Base-by-base conservation (phyloP, 2,329 filamentous ascomycete species). In the Parastagonospora nodorum region DNA sequence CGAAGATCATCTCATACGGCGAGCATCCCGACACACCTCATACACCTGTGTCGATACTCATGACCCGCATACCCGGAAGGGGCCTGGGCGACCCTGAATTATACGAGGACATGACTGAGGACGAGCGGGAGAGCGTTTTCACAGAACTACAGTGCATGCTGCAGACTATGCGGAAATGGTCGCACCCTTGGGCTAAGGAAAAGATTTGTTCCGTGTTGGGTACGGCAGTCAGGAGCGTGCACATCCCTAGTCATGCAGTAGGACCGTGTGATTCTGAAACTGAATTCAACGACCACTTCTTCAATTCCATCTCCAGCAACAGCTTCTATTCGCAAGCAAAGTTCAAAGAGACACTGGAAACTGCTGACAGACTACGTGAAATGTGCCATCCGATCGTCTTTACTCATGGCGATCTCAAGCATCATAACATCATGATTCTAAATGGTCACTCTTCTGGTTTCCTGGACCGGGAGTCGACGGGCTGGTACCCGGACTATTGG, bases 1-100 rank as follows among this genome's bases (percentile, higher is more conserved):
- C 57, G 42, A 58, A 51, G 38, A 51, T 60, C n/a, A 31, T 60
- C 43, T 53, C 50, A 39, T 60, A 58, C 46, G 52, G 52, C 30
- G 52, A 58, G 35, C 57, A 60, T 50, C 51, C 54, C 33, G 46
- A 60, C 42, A 27, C 48, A 31, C 43, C 52, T 32, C 41, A 50
- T 30, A 49, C 48, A 41, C 56, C 48, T 29, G 48, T 59, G 2
- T 60, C 57, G 35, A 52, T 64, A 14, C 31, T 59, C 24, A 58
- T 78, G 73, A 77, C 74, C n/a, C 66, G 74, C 24, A 49, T 75
- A 42, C 74, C 71, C 14, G 72, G 74, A 5, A 46, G 60, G 6
- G 69, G 63, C 9, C 53, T 76, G 24, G 64, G 59, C 14, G n/a
- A 57, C 31, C 48, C 39, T 38, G 69, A 74, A 43, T 59, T 57